Evolutionary conservation across 208 protist genomes (phyloP), one percentile per base, ranked within the genome.

Genomic region (Phytomonas serpens): DNA sequence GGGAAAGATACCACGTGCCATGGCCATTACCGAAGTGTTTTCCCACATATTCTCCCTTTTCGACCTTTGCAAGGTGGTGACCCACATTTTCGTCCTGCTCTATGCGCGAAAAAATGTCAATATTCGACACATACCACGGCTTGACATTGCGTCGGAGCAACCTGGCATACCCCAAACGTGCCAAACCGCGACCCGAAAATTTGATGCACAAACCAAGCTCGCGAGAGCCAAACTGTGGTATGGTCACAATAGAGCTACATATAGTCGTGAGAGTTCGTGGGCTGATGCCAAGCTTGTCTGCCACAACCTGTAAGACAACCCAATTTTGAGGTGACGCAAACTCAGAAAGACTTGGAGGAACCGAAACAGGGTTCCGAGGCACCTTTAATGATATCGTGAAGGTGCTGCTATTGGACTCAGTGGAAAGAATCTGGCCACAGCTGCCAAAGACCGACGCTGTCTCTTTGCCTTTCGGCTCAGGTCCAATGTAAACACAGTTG

Each of bases 151-250:
- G 75, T 71, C 79, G 74, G 40, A 92, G 79, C 34, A 92, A 76
- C 79, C 93, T 97, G 61, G 84, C 84, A 62, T 90, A 94, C 33
- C 92, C 92, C 47, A 97, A 71, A 52, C 91, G 87, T 19, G 84
- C 83, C 33, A 95, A 68, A 71, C 79, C 69, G 62, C 85, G 85
- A 9, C 81, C 80, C 27, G 79, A 84, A 73, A 88, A 93, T 76
- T 93, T 85, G 29, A 97, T 68, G 75, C 87, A 86, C 27, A 97
- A 78, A 2, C 92, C 92, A 42, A 97, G 64, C 77, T 97, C 88
- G n/a, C 86, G 83, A 16, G 86, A 89, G 69, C 92, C 92, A 69
- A 84, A 94, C 77, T 90, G 83, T 13, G 87, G 72, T 6, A 87
- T 75, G 10, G 89, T 95, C 34, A 81, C 79, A 16, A 94, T 73